phyloP scores from a whole-genome alignment of 176 grass and related monocot species.

The Tillandsia fasciculata region DNA sequence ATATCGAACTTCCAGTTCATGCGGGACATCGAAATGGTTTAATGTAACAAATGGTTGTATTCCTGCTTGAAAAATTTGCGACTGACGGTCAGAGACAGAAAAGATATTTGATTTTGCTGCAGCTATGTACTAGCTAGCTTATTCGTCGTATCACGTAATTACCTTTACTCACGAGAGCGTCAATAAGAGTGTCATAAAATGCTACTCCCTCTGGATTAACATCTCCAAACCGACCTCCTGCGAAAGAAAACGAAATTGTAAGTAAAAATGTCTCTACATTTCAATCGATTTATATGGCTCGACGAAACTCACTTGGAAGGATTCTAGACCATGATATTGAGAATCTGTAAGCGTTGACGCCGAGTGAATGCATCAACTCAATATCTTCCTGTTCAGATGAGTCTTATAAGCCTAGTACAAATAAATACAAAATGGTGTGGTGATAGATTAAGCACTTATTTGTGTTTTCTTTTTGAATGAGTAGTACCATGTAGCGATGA shows the following conservation, averaged over 20 bases:
- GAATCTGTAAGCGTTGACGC: slow-evolving; percentile 54
- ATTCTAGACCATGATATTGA: slow-evolving; percentile 66
- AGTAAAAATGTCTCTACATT: neutral
- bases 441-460: neutral
- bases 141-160: neutral
- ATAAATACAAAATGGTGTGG: neutral
- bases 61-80: slow-evolving; percentile 15
- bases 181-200: slow-evolving; percentile 46
- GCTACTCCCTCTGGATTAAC: slow-evolving; percentile 31
- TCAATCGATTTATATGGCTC: neutral
- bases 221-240: slow-evolving; percentile 42
- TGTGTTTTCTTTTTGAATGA: neutral
- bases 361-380: slow-evolving; percentile 43
- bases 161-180: slow-evolving; percentile 37
- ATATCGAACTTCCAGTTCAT: slow-evolving; percentile 37
- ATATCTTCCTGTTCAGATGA: slow-evolving; percentile 37
- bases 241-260: neutral
- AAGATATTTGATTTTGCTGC: too few relatives aligned
- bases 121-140: too few relatives aligned
- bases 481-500: slow-evolving; percentile 42
- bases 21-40: slow-evolving; percentile 50
- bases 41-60: slow-evolving; percentile 69
- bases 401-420: neutral
- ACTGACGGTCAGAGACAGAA: too few relatives aligned
- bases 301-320: slow-evolving; percentile 48